phyloP scores from a whole-genome alignment of 2,329 filamentous ascomycete genomes.

The Tolypocladium capitatum region DNA sequence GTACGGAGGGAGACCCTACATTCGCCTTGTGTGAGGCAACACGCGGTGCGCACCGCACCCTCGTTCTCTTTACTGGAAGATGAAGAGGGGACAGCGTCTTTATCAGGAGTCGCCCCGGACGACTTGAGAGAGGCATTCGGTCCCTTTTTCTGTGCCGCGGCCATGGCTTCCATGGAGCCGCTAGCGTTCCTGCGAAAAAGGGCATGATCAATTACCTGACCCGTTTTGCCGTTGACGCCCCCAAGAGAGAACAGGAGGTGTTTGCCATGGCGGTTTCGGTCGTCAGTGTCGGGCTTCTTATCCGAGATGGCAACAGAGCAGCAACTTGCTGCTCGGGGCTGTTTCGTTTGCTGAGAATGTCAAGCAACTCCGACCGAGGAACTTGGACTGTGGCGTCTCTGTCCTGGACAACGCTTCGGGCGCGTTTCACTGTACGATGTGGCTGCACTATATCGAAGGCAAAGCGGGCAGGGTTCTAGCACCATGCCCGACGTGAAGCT shows the following conservation, averaged over 20 bases:
- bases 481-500: neutral
- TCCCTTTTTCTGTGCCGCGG: conserved; percentile 1
- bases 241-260: conserved; percentile 6
- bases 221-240: conserved; percentile 3
- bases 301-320: conserved; percentile 9
- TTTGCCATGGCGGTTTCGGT: conserved; percentile 5
- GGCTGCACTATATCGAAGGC: conserved; percentile 4
- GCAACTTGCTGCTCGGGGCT: conserved; percentile 14
- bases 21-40: too few relatives aligned
- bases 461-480: conserved; percentile 3
- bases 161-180: conserved; percentile 11
- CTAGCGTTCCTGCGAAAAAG: conserved; percentile 12
- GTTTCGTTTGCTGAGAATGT: conserved; percentile 16
- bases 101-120: neutral
- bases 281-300: conserved; percentile 1
- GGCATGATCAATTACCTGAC: conserved; percentile 12
- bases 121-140: neutral
- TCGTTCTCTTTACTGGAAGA: too few relatives aligned
- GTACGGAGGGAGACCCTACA: neutral
- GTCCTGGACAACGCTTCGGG: conserved; percentile 13
- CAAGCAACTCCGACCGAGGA: conserved; percentile 9
- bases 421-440: conserved; percentile 6
- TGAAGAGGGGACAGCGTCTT: neutral
- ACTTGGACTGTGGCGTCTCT: conserved; percentile 12
- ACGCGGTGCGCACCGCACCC: too few relatives aligned